Evolutionary conservation across 2,329 filamentous ascomycete genomes (phyloP), one percentile per base, ranked within the genome.

Genomic region (Escovopsis sp.): DNA sequence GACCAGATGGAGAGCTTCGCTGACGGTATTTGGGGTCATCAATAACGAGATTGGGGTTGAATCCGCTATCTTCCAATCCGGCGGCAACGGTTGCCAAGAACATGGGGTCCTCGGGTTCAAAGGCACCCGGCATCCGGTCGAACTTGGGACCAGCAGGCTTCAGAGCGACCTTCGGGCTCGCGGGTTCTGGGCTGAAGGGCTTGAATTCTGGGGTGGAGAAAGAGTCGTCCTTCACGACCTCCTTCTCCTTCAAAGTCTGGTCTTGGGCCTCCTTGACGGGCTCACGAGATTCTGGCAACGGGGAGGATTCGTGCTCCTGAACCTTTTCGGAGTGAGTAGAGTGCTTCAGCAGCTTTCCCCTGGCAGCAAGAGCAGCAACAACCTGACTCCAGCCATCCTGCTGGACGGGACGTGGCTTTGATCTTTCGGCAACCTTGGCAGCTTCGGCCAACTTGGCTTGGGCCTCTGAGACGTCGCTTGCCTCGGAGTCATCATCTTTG

Each of bases 31-130:
- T 64, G 0, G 75, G 73, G 50, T 85, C 70, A 38, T 83, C 67
- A 33, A 82, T 79, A 38, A 85, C 76, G 44, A 85, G 75, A 35
- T 81, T 72, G 4, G 79, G 75, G 52, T 84, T 72, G 48, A 86
- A 85, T 0, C 82, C 82, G 38, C 77, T 73, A n/a, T 77, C 72
- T 53, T 79, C 64, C 39, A 84, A 66, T 2, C 77, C 80, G 39
- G 80, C 82, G 44, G 80, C 80, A 38, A 85, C 61, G 3, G 73
- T 76, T 26, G 81, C 82, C 7, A 78, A 75, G 49, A 86, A 85
- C 41, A 77, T 77, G 8, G 81, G 61, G 50, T 85, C 82, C 44
- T 80, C 72, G 2, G 65, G 8, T 4, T 32, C 28, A 32, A 82
- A 87, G 9, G 70, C 63, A 18, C 80, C 81, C 23, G 80, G 78